Evolutionary conservation across 306 rosid genomes (phyloP).

Genomic region (Quercus engelmannii): DNA sequence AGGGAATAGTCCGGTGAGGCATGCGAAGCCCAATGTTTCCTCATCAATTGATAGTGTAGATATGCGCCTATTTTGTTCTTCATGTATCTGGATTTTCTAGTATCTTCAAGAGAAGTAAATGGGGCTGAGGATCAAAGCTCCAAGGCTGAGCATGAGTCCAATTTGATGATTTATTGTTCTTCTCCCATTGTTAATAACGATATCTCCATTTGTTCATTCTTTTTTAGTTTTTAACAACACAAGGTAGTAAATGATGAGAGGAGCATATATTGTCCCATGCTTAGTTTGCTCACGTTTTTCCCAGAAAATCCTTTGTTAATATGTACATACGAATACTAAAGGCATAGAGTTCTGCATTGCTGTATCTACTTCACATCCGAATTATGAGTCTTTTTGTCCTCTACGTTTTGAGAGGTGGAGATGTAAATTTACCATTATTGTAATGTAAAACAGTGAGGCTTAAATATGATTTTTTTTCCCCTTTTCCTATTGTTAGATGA

Average conservation of each 20-base stretch:
- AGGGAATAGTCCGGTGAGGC: conserved; percentile 30
- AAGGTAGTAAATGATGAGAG: conserved; percentile 15
- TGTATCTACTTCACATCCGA: not conserved
- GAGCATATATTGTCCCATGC: conserved; percentile 1
- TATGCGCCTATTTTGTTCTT: conserved; percentile 3
- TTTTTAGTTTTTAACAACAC: not conserved
- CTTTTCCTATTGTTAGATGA: not conserved
- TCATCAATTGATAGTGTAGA: conserved; percentile 16
- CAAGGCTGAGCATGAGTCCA: conserved; percentile 1
- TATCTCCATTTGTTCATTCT: conserved; percentile 31
- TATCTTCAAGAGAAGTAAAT: conserved; percentile 5
- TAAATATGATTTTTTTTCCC: not conserved
- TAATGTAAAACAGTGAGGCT: not conserved
- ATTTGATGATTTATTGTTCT: conserved; percentile 7
- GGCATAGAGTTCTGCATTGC: not conserved
- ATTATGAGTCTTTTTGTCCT: not conserved
- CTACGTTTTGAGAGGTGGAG: not conserved
- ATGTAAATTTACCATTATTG: not conserved
- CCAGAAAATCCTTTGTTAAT: not conserved
- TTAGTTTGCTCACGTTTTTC: not conserved
- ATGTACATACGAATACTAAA: conserved; percentile 1
- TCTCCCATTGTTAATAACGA: conserved; percentile 1
- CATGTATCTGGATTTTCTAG: conserved; percentile 2
- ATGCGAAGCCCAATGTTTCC: conserved; percentile 20
- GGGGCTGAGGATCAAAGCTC: not conserved